A percentile compares a stretch with the other conserved stretches of the same genome.
Evolutionary conservation across 2,329 filamentous ascomycete species (phyloP).

Genomic region (Pseudogymnoascus sp.): DNA sequence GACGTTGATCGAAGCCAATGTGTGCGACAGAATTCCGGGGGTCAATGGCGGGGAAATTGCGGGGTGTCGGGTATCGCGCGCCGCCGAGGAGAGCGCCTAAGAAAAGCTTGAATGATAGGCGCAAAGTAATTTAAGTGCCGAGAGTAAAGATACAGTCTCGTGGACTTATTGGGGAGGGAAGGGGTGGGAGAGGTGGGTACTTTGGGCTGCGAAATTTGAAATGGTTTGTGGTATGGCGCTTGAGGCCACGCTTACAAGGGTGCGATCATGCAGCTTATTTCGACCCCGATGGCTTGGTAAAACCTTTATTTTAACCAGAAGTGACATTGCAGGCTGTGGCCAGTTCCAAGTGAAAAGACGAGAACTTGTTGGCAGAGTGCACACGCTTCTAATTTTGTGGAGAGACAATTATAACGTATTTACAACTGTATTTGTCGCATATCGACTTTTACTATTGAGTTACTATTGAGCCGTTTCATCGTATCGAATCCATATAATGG

Average conservation of each 20-base stretch:
- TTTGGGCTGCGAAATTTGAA: neutral
- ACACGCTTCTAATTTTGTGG: neutral
- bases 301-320: neutral
- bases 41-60: slow-evolving; percentile 6
- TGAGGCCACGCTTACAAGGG: slow-evolving; percentile 8
- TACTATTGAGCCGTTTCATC: neutral
- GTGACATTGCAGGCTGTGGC: neutral
- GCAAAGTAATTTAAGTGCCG: neutral
- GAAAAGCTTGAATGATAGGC: neutral
- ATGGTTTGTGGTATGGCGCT: slow-evolving; percentile 6
- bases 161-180: neutral
- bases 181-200: slow-evolving; percentile 1
- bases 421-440: neutral
- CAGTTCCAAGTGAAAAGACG: neutral
- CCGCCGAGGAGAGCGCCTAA: slow-evolving; percentile 2
- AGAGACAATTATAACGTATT: neutral
- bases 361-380: neutral
- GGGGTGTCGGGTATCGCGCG: neutral
- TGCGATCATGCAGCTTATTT: neutral
- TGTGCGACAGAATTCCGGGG: neutral
- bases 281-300: neutral
- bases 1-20: neutral
- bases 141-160: neutral
- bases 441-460: neutral
- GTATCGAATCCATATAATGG: neutral